A percentile compares a stretch with the other conserved stretches of the same genome.
Conservation (phyloP, 805 yeast genomes). For the Pichia nanzhaoensis region DNA sequence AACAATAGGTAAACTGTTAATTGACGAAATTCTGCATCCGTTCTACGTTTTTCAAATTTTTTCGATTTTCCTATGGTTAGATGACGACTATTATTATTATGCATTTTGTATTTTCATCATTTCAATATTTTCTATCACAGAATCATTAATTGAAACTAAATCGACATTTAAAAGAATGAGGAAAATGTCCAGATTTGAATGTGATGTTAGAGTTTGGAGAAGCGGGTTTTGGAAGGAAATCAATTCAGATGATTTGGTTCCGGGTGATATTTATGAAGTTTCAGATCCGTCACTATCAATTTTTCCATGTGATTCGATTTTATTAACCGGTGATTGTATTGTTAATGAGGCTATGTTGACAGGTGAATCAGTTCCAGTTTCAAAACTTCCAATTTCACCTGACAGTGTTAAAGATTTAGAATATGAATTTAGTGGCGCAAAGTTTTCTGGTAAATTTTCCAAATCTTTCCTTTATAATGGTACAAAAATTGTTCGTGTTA, state of each 20-base stretch:
- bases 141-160: constrained; percentile 82
- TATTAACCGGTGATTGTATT: constrained; percentile 88
- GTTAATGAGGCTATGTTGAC: constrained; percentile 98
- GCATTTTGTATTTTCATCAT: constrained; percentile 88
- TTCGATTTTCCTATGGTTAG: constrained; percentile 84
- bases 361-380: constrained; percentile 96
- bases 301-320: constrained; percentile 85
- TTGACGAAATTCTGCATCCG: constrained; percentile 91
- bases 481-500: constrained; percentile 78
- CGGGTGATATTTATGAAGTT: constrained; percentile 92
- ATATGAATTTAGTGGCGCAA: constrained; percentile 47
- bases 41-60: constrained; percentile 92
- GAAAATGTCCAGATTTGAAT: constrained; percentile 65
- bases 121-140: constrained; percentile 70
- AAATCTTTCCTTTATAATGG: constrained; percentile 81
- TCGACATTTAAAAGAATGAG: constrained; percentile 64
- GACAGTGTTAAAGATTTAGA: constrained; percentile 54
- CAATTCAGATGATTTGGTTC: constrained; percentile 73
- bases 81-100: constrained; percentile 88
- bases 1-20: constrained; percentile 51
- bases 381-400: constrained; percentile 62
- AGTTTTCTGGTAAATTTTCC: constrained; percentile 58
- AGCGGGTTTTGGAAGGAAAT: constrained; percentile 89
- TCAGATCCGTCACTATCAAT: constrained; percentile 70
- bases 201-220: constrained; percentile 84